Conservation (phyloP, 176 grass and related monocot genomes). For the Poa pratensis region DNA sequence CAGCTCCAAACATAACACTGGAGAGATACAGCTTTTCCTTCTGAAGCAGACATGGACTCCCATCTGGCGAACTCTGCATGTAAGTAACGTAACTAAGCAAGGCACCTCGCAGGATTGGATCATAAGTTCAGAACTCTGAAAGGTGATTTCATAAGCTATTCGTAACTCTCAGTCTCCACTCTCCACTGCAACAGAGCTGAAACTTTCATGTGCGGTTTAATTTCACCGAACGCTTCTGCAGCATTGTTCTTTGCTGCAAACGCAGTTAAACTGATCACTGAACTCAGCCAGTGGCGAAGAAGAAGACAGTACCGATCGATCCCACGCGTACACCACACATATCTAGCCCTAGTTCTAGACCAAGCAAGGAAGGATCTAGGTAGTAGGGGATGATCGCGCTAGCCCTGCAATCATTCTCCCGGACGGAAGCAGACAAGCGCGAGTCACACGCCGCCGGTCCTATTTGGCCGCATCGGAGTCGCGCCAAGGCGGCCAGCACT, state of each 20-base stretch:
- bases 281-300: not conserved
- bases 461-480: conserved; percentile 48
- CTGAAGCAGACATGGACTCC: conserved; percentile 19
- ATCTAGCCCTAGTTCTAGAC: not conserved
- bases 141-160: not conserved
- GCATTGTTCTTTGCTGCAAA: not conserved
- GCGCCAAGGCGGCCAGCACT: conserved; percentile 35
- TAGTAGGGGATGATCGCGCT: not conserved
- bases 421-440: conserved; percentile 40
- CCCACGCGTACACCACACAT: not conserved
- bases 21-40: not conserved
- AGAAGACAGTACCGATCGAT: not conserved
- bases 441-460: conserved; percentile 53
- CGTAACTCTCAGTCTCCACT: not conserved
- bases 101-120: not conserved
- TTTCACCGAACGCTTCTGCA: not conserved
- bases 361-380: not conserved
- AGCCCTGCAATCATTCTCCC: conserved; percentile 36
- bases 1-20: conserved; percentile 11
- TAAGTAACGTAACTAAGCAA: not conserved
- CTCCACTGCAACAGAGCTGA: not conserved
- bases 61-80: not conserved
- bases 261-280: not conserved
- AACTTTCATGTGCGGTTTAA: too few relatives aligned
- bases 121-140: not conserved